These are phyloP conservation scores for Fagus sylvatica DNA, from an alignment of 306 rosid genomes.

Conservation along the genomic window DNA sequence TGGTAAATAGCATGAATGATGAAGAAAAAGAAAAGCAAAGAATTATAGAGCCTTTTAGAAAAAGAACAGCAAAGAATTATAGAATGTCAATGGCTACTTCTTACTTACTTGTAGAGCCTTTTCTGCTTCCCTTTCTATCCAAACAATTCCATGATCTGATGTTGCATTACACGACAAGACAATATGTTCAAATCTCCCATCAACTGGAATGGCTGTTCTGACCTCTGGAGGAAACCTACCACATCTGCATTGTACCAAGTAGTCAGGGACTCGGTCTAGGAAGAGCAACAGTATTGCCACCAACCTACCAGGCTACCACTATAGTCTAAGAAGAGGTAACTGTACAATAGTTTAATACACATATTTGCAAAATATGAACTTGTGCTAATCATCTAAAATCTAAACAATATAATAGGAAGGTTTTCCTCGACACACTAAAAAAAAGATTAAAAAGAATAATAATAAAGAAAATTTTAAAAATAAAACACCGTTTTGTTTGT, in stretches of 20 bases:
- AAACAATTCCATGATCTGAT: constrained; percentile 81
- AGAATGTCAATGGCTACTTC: constrained; percentile 2
- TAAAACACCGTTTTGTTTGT: no score
- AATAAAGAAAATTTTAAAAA: no score
- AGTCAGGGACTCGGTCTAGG: constrained; percentile 23
- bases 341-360: constrained; percentile 3
- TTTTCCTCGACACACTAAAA: not conserved
- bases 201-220: constrained; percentile 97
- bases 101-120: constrained; percentile 87
- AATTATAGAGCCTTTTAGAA: no score
- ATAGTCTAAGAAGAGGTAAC: not conserved
- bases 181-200: constrained; percentile 99
- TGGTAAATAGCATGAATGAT: not conserved
- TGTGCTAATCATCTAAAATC: not conserved
- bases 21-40: not conserved
- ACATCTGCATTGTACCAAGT: constrained; percentile 60
- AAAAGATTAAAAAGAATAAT: no score
- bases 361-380: constrained; percentile 6
- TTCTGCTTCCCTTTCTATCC: constrained; percentile 91
- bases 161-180: constrained; percentile 90
- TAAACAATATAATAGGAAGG: not conserved
- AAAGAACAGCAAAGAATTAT: not conserved
- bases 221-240: constrained; percentile 98
- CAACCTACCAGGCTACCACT: not conserved
- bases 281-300: constrained; percentile 1